Evolutionary conservation across 2,329 filamentous ascomycete genomes (phyloP), one percentile per base, ranked within the genome.

Genomic region (Tolypocladium tropicale): DNA sequence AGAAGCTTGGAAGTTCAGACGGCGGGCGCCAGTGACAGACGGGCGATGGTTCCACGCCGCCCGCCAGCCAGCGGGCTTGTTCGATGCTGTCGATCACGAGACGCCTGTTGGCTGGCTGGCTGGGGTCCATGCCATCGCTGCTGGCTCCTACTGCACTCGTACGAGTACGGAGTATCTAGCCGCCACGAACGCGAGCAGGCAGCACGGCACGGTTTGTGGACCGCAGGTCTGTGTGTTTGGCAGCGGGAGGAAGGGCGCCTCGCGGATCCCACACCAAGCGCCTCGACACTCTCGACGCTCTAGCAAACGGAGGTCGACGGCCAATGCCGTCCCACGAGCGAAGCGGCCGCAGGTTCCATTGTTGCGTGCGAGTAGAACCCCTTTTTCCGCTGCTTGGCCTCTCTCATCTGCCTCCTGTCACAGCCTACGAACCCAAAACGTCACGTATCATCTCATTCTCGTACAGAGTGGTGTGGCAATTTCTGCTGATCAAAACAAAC

Each of bases 401-500:
- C 23, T 48, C 23, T 9, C 6, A 4, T 48, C 23, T 25, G 14
- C 21, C 11, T 6, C 23, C 12, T 28, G 23, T 46, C 21, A n/a
- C 39, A 4, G 21, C 6, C 41, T 48, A 3, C 9, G 28, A 11
- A 32, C 46, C 28, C 18, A 32, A 49, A 4, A 25, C 12, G 4
- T n/a, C 46, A 32, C 28, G 16, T 28, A 32, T 30, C 25, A 32
- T 32, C 46, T 4, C 7, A 4, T 14, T 2, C n/a, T n/a, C 23
- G 21, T 18, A 48, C 25, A 14, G n/a, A 23, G 34, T 52, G 54
- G 48, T 49, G 54, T 52, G 54, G 61, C 63, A 62, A 63, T 59
- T 57, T 62, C 55, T 56, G 56, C 57, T 59, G 59, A 63, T 65
- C 65, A 68, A 62, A 68, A 68, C 61, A 68, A 68, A 67, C 65